Evolutionary conservation across 192 early-diverging fungal species (phyloP), one percentile per base, ranked within the genome.

Genomic region (Entomortierella lignicola): DNA sequence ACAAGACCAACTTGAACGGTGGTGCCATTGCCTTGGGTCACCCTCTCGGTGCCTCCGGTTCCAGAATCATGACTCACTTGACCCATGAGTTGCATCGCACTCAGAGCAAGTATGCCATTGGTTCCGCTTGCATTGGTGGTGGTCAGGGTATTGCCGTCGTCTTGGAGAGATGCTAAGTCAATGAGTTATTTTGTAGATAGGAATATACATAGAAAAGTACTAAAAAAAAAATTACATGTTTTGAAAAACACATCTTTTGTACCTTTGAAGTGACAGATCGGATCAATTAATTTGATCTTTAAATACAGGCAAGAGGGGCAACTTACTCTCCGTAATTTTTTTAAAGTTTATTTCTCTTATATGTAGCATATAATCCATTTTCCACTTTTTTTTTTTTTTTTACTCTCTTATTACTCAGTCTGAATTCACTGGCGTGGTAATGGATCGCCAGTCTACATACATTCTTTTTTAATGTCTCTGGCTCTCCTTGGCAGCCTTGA

Each of bases 51-150:
- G 96, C 96, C n/a, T 92, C 92, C 8, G 98, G 98, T 21, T 92
- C 96, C n/a, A 90, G 96, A 72, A 97, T 98, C 80, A 89, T 97
- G 68, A 86, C 90, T 55, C 96, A 97, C 80, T 86, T 99, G 55
- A 85, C 90, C 8, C 92, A 95, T 81, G 91, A 92, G 72, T 85
- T 99, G 52, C 88, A 93, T 69, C 89, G 91, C 63, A 94, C 92
- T 29, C 84, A 90, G 59, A 90, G 88, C 34, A 94, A 93, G 82
- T 96, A 95, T 77, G 97, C 93, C 48, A 82, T 99, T 55, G 96
- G 96, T 42, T 93, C 95, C 52, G 96, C 96, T 37, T 99, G 97
- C 82, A 97, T 97, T 71, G 97, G 97, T 63, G 96, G 96, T 80
- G 96, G 97, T 23, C 72, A 84, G 85, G 84, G 86, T 84, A 83